Base-by-base conservation (phyloP, 1,139 yeast species). In the Protomyces gravidus region DNA sequence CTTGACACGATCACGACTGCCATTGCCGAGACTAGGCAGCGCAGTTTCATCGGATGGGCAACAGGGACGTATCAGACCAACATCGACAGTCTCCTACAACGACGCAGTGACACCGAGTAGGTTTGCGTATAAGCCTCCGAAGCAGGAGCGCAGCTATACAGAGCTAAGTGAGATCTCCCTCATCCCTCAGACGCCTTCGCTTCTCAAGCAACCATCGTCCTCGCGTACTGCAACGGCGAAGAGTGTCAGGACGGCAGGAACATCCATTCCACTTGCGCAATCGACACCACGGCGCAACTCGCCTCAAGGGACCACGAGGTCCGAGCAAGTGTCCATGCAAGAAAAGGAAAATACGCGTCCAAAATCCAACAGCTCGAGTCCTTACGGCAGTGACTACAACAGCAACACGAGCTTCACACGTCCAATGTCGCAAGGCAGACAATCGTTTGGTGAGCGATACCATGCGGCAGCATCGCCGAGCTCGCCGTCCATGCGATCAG, bases 341-440 rank as follows among this genome's bases (percentile, higher is more conserved):
- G 58, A 45, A 13, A 53, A 53, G 58, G 47, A 25, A 21, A 53
- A 53, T 30, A 23, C 45, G 6, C 40, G 39, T 23, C 58, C 51
- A 1, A 19, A 26, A 2, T 36, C 42, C 21, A n/a, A 13, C 42
- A 36, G 42, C 21, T 36, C 42, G 11, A 36, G 42, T 36, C 42
- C 42, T 15, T n/a, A 36, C 21, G 42, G 42, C 23, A 36, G 42
- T 9, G 42, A 36, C 19, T 28, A 21, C 5, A 13, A 32, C 23
- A 32, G 33, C 30, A 19, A 26, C 23, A n/a, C 13, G 11, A 11
- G 28, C 1, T 45, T 45, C 32, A 45, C 30, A n/a, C n/a, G 48
- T 5, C 48, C 30, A 27, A 19, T 45, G 2, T 45, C 48, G 19
- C 30, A 23, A 26, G 28, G 48, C 26, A 15, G 30, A 3, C 30